Conservation (phyloP, 306 rosid species). For the Vigna nakashimae region DNA sequence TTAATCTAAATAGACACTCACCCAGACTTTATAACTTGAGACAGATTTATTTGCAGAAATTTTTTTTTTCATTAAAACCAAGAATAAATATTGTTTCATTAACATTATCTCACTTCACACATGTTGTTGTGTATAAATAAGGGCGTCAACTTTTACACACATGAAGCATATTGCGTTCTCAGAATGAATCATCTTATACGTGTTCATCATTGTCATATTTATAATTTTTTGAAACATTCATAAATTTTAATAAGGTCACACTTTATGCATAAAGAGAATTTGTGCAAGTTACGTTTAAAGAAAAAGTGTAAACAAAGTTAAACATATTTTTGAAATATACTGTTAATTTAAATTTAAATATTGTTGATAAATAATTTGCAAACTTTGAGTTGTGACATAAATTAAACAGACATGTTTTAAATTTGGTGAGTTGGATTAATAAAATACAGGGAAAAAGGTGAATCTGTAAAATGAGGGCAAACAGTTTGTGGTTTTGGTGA, state of each 20-base stretch:
- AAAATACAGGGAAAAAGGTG: neutral
- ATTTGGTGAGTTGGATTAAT: no score
- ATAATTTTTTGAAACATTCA: neutral
- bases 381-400: no score
- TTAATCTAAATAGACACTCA: neutral
- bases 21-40: no score
- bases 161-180: neutral
- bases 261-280: no score
- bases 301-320: no score
- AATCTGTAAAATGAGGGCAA: neutral
- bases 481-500: neutral
- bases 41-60: neutral
- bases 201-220: neutral
- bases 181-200: neutral
- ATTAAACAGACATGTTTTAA: no score
- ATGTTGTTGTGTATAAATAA: neutral
- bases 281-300: neutral
- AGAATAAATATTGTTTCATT: neutral
- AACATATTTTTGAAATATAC: no score
- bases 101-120: neutral
- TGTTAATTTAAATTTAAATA: no score
- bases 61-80: neutral
- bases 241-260: neutral
- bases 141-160: neutral
- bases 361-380: no score